Conservation (phyloP, 495 filamentous ascomycete species). For the Neurospora tetraspora region DNA sequence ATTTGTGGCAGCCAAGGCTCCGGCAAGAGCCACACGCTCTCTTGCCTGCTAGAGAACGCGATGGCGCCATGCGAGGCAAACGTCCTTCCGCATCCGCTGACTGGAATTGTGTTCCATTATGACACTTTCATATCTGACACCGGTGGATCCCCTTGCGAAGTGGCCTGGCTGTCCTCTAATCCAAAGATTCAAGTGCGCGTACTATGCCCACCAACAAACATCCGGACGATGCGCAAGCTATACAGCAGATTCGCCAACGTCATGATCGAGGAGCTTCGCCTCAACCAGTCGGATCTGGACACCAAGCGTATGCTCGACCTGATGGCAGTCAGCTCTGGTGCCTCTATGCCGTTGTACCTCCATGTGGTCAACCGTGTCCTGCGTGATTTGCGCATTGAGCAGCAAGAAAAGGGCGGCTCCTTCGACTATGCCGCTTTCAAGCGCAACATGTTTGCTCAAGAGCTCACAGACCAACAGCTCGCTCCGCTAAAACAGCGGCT, state of each 20-base stretch:
- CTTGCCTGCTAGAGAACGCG: constrained; percentile 60
- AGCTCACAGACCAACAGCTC: constrained; percentile 36
- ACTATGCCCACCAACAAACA: constrained; percentile 53
- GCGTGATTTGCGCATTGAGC: constrained; percentile 44
- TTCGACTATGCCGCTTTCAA: constrained; percentile 50
- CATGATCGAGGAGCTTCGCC: constrained; percentile 40
- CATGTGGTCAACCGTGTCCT: constrained; percentile 48
- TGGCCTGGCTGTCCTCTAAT: constrained; percentile 51
- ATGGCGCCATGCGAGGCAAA: constrained; percentile 33
- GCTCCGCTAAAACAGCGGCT: constrained; percentile 45
- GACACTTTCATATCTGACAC: constrained; percentile 47
- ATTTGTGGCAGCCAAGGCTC: constrained; percentile 71
- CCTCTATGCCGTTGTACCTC: constrained; percentile 52
- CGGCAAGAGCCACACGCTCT: constrained; percentile 66
- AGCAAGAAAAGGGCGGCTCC: constrained; percentile 21
- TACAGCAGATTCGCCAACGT: constrained; percentile 36
- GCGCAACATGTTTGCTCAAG: constrained; percentile 17
- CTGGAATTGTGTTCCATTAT: constrained; percentile 62
- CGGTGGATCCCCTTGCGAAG: constrained; percentile 54
- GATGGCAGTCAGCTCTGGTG: constrained; percentile 49
- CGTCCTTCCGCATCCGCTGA: constrained; percentile 39
- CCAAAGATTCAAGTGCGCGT: constrained; percentile 47
- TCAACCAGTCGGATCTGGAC: constrained; percentile 51
- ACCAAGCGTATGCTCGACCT: constrained; percentile 55
- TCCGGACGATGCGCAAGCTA: constrained; percentile 31